phyloP scores from a whole-genome alignment of 495 filamentous ascomycete genomes.

The Neurospora sp. region DNA sequence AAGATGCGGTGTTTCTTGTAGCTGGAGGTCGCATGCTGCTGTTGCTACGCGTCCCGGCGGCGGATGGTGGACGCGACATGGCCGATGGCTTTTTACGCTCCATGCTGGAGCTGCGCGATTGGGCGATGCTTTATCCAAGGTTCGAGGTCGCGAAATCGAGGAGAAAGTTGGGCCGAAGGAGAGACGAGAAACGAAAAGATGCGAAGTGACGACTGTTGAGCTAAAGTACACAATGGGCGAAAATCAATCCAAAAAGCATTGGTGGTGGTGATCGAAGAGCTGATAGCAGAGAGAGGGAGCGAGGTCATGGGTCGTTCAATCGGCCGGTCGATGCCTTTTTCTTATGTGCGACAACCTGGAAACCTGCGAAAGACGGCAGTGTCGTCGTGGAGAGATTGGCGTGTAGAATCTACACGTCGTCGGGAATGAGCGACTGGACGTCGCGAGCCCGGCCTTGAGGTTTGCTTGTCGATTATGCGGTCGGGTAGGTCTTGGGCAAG shows the following conservation, averaged over 20 bases:
- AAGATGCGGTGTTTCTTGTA: slow-evolving; percentile 4
- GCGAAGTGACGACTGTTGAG: neutral
- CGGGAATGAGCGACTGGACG: neutral
- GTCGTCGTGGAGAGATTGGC: neutral
- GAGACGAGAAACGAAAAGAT: neutral
- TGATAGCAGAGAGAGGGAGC: neutral
- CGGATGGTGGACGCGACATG: slow-evolving; percentile 8
- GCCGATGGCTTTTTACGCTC: slow-evolving; percentile 23
- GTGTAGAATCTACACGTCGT: neutral
- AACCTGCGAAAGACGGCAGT: neutral
- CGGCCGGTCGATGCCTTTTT: neutral
- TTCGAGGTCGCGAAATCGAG: neutral
- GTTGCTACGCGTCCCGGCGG: slow-evolving; percentile 12
- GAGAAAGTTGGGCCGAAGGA: neutral
- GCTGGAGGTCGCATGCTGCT: slow-evolving; percentile 21
- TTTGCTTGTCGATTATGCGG: neutral
- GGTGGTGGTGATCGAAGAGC: neutral
- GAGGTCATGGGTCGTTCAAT: neutral
- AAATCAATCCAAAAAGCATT: neutral
- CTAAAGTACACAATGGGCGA: neutral
- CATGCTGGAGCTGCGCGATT: slow-evolving; percentile 15
- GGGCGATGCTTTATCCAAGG: neutral
- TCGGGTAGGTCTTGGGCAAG: neutral
- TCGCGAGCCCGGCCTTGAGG: neutral
- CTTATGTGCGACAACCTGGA: neutral